Evolutionary conservation across 495 filamentous ascomycete species (phyloP).

Genomic region (Daldinia childiae): DNA sequence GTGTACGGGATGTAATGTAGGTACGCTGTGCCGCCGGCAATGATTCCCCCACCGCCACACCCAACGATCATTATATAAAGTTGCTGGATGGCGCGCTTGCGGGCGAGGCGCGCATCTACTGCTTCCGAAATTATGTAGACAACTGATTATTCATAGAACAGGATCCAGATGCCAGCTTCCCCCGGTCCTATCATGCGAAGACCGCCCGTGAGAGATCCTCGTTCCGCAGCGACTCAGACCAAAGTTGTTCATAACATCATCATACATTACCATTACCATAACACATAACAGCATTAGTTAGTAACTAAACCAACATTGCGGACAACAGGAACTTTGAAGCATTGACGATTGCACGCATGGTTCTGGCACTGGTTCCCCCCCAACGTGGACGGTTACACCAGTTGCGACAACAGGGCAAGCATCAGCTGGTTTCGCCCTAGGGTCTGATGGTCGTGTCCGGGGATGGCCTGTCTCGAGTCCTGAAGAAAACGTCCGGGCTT

Average conservation of each 20-base stretch:
- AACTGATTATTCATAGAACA: constrained; percentile 43
- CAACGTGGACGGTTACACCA: constrained; percentile 42
- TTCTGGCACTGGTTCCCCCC: constrained; percentile 19
- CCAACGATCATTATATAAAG: constrained; percentile 42
- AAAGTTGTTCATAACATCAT: constrained; percentile 2
- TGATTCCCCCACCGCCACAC: constrained; percentile 27
- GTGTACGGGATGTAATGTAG: neutral
- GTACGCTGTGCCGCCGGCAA: constrained; percentile 33
- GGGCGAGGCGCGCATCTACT: constrained; percentile 39
- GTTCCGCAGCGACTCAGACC: constrained; percentile 9
- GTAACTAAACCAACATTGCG: constrained; percentile 22
- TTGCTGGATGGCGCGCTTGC: constrained; percentile 33
- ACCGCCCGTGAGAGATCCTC: constrained; percentile 28
- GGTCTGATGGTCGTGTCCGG: constrained; percentile 40
- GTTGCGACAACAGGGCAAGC: constrained; percentile 44
- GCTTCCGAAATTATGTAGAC: constrained; percentile 27
- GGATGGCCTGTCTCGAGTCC: constrained; percentile 38
- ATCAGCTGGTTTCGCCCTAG: constrained; percentile 45
- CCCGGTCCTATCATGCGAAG: constrained; percentile 23
- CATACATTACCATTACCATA: no score
- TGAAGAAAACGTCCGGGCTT: constrained; percentile 37
- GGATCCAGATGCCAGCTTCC: constrained; percentile 38
- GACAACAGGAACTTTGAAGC: constrained; percentile 28
- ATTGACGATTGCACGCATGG: constrained; percentile 29
- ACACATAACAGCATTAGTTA: constrained; percentile 1